These are phyloP conservation scores for Pigoraptor vietnamica DNA, from an alignment of 78 protist species.

Conservation along the genomic window DNA sequence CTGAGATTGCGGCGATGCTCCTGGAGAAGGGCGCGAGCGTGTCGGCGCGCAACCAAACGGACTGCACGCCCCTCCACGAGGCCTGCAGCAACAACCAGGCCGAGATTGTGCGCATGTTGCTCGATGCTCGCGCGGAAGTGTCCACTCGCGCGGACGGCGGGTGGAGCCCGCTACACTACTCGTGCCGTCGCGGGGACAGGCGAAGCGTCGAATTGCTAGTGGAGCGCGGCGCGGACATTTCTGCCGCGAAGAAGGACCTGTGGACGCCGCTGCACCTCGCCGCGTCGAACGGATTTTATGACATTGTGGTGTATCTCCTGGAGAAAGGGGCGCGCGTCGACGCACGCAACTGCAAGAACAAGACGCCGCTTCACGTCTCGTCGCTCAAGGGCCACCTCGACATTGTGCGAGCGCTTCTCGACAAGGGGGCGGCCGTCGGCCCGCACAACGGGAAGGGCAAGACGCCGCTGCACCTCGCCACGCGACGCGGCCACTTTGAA, in stretches of 20 bases:
- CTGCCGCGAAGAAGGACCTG: background rate
- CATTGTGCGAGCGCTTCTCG: background rate
- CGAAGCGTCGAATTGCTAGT: background rate
- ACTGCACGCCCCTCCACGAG: background rate
- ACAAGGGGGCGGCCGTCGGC: background rate
- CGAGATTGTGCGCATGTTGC: background rate
- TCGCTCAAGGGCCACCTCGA: slow-evolving; percentile 10
- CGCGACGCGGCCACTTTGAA: background rate
- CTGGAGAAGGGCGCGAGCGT: background rate
- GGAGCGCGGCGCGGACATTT: background rate
- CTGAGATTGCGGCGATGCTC: background rate
- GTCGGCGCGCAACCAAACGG: background rate
- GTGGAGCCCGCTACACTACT: background rate
- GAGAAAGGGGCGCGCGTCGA: background rate
- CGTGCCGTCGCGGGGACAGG: background rate
- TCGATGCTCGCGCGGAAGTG: background rate
- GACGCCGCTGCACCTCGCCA: slow-evolving; percentile 16
- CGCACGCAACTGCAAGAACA: background rate
- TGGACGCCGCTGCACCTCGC: background rate
- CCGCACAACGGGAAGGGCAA: background rate
- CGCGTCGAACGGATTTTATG: background rate
- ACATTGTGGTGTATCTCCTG: background rate
- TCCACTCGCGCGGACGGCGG: background rate
- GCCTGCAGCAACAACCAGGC: background rate
- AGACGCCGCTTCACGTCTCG: background rate